A percentile compares a stretch with the other conserved stretches of the same genome.
phyloP scores from a whole-genome alignment of 257 asterid species.

The Marsdenia floribunda region DNA sequence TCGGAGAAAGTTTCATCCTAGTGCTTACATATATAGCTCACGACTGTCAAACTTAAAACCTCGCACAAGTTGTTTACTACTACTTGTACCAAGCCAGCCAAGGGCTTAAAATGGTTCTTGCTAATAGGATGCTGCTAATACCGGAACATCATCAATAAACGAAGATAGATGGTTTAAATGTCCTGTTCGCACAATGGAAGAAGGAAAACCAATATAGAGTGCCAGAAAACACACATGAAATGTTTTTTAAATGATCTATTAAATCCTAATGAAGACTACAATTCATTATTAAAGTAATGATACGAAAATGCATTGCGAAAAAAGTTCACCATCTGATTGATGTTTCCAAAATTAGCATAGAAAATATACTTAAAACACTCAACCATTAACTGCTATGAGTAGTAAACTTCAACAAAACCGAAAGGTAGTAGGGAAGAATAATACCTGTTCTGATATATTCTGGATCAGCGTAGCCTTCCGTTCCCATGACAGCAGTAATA shows the following conservation, averaged over 20 bases:
- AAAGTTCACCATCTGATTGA: not conserved
- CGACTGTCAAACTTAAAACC: no score
- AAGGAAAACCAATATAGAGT: not conserved
- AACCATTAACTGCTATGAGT: not conserved
- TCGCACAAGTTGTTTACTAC: no score
- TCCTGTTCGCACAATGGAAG: no score
- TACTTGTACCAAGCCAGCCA: no score
- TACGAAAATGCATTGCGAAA: not conserved
- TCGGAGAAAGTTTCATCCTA: no score
- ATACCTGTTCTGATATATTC: conserved; percentile 34
- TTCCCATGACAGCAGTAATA: conserved; percentile 33
- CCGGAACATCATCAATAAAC: no score
- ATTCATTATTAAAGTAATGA: not conserved
- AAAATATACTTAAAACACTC: no score
- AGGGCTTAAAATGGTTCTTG: no score
- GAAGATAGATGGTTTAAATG: no score
- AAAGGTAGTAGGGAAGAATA: not conserved
- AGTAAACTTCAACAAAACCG: not conserved
- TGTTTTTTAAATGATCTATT: not conserved
- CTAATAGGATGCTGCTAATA: no score
- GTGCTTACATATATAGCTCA: no score
- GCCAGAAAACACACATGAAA: conserved; percentile 4
- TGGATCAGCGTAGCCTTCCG: conserved; percentile 39
- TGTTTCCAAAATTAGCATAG: not conserved
- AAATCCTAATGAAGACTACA: conserved; percentile 1